Base-by-base conservation (phyloP, 2,329 filamentous ascomycete genomes). In the Didymellaceae sp. region DNA sequence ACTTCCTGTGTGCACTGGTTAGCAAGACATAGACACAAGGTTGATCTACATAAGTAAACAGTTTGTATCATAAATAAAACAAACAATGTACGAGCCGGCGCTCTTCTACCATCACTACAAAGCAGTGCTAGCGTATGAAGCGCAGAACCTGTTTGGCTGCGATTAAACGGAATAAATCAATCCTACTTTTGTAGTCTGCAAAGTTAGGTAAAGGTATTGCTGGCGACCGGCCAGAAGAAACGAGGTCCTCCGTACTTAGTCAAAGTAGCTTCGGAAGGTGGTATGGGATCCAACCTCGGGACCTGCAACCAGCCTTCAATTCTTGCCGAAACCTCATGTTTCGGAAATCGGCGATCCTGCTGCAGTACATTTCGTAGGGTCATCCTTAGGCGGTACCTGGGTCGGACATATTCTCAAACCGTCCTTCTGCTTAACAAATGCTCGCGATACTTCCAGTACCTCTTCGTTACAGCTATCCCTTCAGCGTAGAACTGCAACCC, bases 401-500 rank as follows among this genome's bases (percentile, higher is more conserved):
- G 33, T 17, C 10, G 39, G 39, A 10, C 16, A 26, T 10, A 49
- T 43, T 9, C 13, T 43, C 18, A 49, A 11, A 5, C 16, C 39
- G 17, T 43, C 43, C 4, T 26, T 32, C 10, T 43, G 46, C 13
- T 25, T 43, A n/a, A 8, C 44, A 11, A 46, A 8, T 64, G 59
- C 30, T 56, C 48, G 21, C 53, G 39, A 24, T 66, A 65, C 34
- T 55, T 58, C 37, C 58, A 52, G 16, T 61, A 69, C 2, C 61
- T 59, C 20, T 61, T 66, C 17, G 71, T 66, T 2, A 62, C 65
- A 6, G 54, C 57, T 18, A 67, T 64, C 0, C 68, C 69, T 33
- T 71, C 61, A 1, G 54, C 61, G 35, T 74, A 74, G 31, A 66
- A 62, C 28, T 71, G 57, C 2, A 73, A 52, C 1, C 67, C 61